Evolutionary conservation across 495 filamentous ascomycete genomes (phyloP).

Genomic region (Daldinia decipiens): DNA sequence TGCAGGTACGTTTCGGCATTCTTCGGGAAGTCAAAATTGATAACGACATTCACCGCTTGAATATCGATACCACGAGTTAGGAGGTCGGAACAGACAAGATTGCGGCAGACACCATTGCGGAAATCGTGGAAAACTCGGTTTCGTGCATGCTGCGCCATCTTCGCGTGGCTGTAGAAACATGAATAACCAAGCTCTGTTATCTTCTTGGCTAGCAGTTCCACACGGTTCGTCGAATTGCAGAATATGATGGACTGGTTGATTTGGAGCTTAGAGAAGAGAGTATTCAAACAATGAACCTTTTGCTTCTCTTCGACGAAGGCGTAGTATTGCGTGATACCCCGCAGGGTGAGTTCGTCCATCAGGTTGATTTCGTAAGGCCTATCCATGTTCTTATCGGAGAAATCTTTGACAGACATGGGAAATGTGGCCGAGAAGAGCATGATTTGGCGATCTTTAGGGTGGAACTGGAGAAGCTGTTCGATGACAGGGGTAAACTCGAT

Average conservation of each 20-base stretch:
- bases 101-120: conserved; percentile 95
- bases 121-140: conserved; percentile 99
- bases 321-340: conserved; percentile 99
- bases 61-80: conserved; percentile 99
- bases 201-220: conserved; percentile 97
- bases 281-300: conserved; percentile 99
- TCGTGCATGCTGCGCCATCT: conserved; percentile 96
- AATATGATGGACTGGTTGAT: conserved; percentile 99
- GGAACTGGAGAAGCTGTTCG: conserved; percentile 91
- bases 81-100: conserved; percentile 97
- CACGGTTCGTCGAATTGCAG: conserved; percentile 98
- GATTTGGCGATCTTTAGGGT: conserved; percentile 95
- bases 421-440: conserved; percentile 99
- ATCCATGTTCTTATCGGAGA: conserved; percentile 98
- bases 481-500: conserved; percentile 97
- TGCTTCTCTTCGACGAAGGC: conserved; percentile 99
- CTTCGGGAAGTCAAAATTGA: conserved; percentile 99
- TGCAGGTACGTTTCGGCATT: conserved; percentile 99
- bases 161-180: conserved; percentile 98
- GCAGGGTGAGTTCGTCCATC: conserved; percentile 98
- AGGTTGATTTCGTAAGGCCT: conserved; percentile 98
- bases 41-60: conserved; percentile 98
- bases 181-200: conserved; percentile 99
- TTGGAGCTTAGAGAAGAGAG: conserved; percentile 96
- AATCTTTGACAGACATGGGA: conserved; percentile 92